These are phyloP conservation scores for Xylaria sp. DNA, from an alignment of 2,329 filamentous ascomycete species.

Conservation along the genomic window DNA sequence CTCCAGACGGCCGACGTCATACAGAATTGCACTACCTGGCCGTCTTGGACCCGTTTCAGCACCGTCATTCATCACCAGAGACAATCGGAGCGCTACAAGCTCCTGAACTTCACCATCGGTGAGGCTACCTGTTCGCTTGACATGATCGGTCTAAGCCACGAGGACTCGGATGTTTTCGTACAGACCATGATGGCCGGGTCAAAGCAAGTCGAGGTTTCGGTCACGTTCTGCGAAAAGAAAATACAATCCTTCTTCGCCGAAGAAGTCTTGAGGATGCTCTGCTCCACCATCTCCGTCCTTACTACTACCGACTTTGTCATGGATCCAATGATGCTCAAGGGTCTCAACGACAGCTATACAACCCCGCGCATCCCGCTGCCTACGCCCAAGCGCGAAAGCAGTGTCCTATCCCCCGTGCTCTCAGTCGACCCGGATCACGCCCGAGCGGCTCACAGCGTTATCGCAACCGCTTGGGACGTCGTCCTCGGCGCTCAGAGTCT, in stretches of 20 bases:
- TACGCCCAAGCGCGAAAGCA: constrained; percentile 42
- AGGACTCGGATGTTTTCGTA: constrained; percentile 61
- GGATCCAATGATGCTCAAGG: constrained; percentile 59
- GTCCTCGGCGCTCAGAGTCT: constrained; percentile 56
- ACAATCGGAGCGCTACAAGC: constrained; percentile 55
- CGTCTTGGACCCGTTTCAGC: constrained; percentile 65
- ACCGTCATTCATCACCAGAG: constrained; percentile 65
- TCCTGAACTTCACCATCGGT: constrained; percentile 58
- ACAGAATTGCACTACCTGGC: constrained; percentile 65
- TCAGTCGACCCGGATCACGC: constrained; percentile 56
- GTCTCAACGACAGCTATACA: constrained; percentile 54
- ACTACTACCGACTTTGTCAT: constrained; percentile 60
- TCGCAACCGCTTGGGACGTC: constrained; percentile 58
- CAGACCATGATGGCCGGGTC: constrained; percentile 54
- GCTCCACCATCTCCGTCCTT: constrained; percentile 58
- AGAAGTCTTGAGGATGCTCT: constrained; percentile 59
- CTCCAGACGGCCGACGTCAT: constrained; percentile 64
- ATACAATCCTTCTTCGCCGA: constrained; percentile 57
- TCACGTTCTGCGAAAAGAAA: constrained; percentile 60
- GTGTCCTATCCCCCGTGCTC: constrained; percentile 41
- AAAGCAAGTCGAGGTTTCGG: constrained; percentile 55
- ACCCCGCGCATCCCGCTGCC: constrained; percentile 58
- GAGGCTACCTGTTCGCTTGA: constrained; percentile 59
- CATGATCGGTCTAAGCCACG: constrained; percentile 54
- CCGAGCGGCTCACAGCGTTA: constrained; percentile 54